A percentile compares a stretch with the other conserved stretches of the same genome.
These are phyloP conservation scores for Oryza glumipatula DNA, from an alignment of 176 grass and related monocot genomes.

Conservation along the genomic window DNA sequence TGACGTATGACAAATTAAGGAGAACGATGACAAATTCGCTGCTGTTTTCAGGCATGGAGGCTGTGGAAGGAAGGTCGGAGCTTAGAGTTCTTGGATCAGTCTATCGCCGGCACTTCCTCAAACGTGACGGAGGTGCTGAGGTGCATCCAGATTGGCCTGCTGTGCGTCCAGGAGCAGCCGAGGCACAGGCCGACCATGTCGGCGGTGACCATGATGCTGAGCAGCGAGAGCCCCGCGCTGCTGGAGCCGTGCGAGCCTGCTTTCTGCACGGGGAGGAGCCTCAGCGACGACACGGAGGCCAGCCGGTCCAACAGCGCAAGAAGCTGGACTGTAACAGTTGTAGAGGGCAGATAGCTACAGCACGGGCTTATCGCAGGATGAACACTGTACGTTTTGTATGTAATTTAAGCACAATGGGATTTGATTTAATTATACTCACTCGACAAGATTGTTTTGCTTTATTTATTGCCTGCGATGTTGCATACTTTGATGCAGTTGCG, in stretches of 20 bases:
- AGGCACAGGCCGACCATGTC: constrained; percentile 61
- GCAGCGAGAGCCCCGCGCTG: constrained; percentile 36
- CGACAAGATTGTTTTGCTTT: not conserved
- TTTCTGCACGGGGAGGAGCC: constrained; percentile 41
- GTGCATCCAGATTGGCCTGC: constrained; percentile 65
- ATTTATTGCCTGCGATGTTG: too few relatives aligned
- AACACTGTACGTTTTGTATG: not conserved
- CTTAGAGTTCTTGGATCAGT: constrained; percentile 46
- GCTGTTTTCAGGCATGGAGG: constrained; percentile 57
- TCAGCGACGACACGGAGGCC: not conserved
- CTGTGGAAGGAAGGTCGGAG: constrained; percentile 55
- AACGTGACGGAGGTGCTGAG: constrained; percentile 45
- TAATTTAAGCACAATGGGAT: not conserved
- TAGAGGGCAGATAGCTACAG: constrained; percentile 47
- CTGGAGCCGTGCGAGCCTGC: constrained; percentile 61
- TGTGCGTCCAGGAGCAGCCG: constrained; percentile 68
- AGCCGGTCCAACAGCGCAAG: constrained; percentile 45
- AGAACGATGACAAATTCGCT: not conserved
- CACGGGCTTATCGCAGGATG: not conserved
- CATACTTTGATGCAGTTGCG: too few relatives aligned
- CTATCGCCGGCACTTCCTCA: constrained; percentile 38
- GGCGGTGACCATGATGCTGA: constrained; percentile 52
- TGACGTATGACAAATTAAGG: not conserved
- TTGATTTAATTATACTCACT: not conserved
- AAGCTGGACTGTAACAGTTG: constrained; percentile 47